Conservation (phyloP, 768 basidiomycete genomes). For the Collybia nuda region DNA sequence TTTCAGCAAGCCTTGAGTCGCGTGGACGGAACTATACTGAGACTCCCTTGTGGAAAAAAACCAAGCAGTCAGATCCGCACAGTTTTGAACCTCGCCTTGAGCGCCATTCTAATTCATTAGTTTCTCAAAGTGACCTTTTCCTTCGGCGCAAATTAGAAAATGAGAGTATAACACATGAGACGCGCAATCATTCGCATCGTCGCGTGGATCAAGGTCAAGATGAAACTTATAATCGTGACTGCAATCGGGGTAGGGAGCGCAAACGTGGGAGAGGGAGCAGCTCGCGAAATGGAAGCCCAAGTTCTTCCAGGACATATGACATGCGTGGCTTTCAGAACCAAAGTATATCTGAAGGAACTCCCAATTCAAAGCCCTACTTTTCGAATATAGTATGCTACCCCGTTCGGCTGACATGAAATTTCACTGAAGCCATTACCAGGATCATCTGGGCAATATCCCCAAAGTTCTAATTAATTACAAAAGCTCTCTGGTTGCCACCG, state of each 20-base stretch:
- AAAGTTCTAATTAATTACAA: too few species aligned
- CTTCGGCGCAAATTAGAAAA: constrained; percentile 27
- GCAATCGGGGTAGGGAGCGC: constrained; percentile 7
- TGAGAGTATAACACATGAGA: constrained; percentile 11
- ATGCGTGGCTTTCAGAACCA: constrained; percentile 4
- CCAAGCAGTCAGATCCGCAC: constrained; percentile 2
- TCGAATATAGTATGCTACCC: too few species aligned
- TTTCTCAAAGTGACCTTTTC: constrained; percentile 45
- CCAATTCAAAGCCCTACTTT: too few species aligned
- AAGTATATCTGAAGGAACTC: too few species aligned
- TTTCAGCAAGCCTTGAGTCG: constrained; percentile 1
- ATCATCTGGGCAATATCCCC: too few species aligned
- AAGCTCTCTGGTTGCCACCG: too few species aligned
- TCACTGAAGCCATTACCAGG: neutral
- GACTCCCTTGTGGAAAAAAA: constrained; percentile 4
- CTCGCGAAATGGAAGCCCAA: constrained; percentile 6
- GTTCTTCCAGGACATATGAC: constrained; percentile 9
- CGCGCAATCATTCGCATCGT: neutral
- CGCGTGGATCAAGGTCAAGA: constrained; percentile 5
- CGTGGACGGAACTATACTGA: neutral
- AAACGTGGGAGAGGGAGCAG: constrained; percentile 5
- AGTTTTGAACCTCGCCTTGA: constrained; percentile 6
- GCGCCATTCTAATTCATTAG: constrained; percentile 33
- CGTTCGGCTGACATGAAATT: too few species aligned
- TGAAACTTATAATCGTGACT: neutral